These are phyloP conservation scores for Musa balbisiana DNA, from an alignment of 202 grass and related monocot species.

Conservation along the genomic window DNA sequence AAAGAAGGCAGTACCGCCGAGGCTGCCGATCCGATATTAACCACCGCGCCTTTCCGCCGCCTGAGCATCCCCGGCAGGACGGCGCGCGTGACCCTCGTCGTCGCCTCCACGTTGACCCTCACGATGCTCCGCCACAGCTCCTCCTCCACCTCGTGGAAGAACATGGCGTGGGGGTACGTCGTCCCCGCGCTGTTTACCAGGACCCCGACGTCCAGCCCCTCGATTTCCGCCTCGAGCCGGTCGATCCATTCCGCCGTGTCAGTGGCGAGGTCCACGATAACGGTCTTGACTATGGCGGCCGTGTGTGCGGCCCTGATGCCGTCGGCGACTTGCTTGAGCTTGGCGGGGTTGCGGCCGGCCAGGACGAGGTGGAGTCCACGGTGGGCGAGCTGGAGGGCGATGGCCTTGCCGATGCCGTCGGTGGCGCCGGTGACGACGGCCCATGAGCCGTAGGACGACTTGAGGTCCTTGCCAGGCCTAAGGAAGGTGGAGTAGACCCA, in stretches of 20 bases:
- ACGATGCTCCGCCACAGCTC: constrained; percentile 9
- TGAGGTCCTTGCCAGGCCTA: constrained; percentile 4
- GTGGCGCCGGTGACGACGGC: constrained; percentile 20
- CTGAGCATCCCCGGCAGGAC: constrained; percentile 8
- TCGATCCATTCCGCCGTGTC: not conserved
- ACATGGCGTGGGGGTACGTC: constrained; percentile 2
- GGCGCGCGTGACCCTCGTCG: constrained; percentile 3
- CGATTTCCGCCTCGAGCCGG: not conserved
- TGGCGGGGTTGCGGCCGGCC: constrained; percentile 5
- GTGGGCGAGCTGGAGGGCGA: constrained; percentile 7
- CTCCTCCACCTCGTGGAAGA: constrained; percentile 15
- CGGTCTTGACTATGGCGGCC: not conserved
- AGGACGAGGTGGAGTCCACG: constrained; percentile 8
- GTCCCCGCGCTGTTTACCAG: constrained; percentile 13
- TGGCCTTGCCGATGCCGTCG: constrained; percentile 21
- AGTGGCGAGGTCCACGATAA: constrained; percentile 1
- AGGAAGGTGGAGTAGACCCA: constrained; percentile 1
- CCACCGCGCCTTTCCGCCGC: constrained; percentile 10
- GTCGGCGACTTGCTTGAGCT: not conserved
- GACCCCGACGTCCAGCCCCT: constrained; percentile 4
- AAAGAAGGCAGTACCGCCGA: constrained; percentile 13
- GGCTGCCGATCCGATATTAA: not conserved
- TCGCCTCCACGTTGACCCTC: constrained; percentile 13
- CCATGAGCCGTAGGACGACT: constrained; percentile 10
- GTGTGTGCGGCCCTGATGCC: not conserved